Base-by-base conservation (phyloP, 2,329 filamentous ascomycete species). In the Intubia oerlemansii region DNA sequence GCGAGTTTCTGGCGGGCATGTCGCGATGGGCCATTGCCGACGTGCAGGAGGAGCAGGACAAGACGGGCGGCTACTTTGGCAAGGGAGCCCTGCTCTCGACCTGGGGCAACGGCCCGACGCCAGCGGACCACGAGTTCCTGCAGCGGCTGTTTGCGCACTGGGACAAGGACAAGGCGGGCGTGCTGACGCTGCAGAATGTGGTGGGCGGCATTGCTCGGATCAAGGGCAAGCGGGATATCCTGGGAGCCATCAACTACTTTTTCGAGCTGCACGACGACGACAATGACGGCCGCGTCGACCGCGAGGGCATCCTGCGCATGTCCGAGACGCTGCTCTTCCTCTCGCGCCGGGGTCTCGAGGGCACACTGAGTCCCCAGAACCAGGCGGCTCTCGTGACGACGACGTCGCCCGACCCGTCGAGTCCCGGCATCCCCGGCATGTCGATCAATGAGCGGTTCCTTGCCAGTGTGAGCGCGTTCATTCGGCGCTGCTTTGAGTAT, bases 181-280 rank as follows among this genome's bases (percentile, higher is more conserved):
- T 74, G 2, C 53, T 98, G 36, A 90, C 73, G 12, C 54, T 98
- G 28, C 82, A 92, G 43, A 80, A 95, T 40, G 81, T 98, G 3
- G 88, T 95, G 5, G 76, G 75, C 12, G 88, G 88, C 1, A 58
- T 98, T 25, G 84, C 85, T 2, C 70, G 78, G 10, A 80, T 98
- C 43, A 95, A 92, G 48, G 85, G 88, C 7, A 82, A 77, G 31
- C 73, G 75, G 26, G 88, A 98, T 49, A 93, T 98, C 39, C 93
- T 98, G 85, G 80, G 80, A 17, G 88, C 79, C 33, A 95, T 98
- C 44, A 88, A 73, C 34, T 95, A 95, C 51, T 95, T 98, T 49
- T 98, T 98, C 41, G 80, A 93, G 43, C 66, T 98, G 1, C 93
- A 95, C 47, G 88, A 98, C 45, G 85, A 98, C 39, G 76, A 85